Evolutionary conservation across 1,284 basidiomycete genomes (phyloP).

Genomic region (Moniliophthora roreri): DNA sequence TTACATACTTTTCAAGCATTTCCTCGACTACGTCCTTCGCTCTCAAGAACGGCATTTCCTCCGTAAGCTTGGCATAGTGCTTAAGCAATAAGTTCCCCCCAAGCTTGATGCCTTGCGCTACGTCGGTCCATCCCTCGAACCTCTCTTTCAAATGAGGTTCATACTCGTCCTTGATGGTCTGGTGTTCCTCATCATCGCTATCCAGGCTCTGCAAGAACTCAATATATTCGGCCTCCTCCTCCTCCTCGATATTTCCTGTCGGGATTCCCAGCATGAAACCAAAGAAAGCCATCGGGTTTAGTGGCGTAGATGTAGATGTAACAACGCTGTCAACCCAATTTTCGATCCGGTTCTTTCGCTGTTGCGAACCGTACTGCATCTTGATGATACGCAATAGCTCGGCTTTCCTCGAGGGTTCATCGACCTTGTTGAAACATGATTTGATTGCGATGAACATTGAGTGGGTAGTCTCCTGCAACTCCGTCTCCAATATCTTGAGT

Average conservation of each 20-base stretch:
- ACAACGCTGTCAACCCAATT: constrained; percentile 52
- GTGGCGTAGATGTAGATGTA: constrained; percentile 35
- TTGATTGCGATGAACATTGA: constrained; percentile 42
- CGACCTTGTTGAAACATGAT: constrained; percentile 47
- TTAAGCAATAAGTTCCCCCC: constrained; percentile 33
- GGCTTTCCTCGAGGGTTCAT: constrained; percentile 32
- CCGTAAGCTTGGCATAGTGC: constrained; percentile 41
- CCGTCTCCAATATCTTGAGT: constrained; percentile 46
- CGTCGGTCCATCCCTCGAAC: constrained; percentile 54
- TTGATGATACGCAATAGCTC: constrained; percentile 48
- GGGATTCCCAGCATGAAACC: constrained; percentile 71
- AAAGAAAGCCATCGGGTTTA: constrained; percentile 58
- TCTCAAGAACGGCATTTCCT: constrained; percentile 56
- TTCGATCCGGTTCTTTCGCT: constrained; percentile 45
- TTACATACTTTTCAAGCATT: constrained; percentile 49
- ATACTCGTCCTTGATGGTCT: constrained; percentile 59
- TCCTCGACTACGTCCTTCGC: constrained; percentile 51
- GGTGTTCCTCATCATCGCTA: constrained; percentile 51
- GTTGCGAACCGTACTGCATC: constrained; percentile 33
- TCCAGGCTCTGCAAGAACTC: constrained; percentile 50
- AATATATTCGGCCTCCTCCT: constrained; percentile 46
- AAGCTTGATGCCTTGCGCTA: constrained; percentile 35
- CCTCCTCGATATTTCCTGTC: constrained; percentile 35
- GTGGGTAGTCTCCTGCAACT: constrained; percentile 45
- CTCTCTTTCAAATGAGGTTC: constrained; percentile 53